Evolutionary conservation across 495 filamentous ascomycete genomes (phyloP), one percentile per base, ranked within the genome.

Genomic region (Oidiodendron maius): DNA sequence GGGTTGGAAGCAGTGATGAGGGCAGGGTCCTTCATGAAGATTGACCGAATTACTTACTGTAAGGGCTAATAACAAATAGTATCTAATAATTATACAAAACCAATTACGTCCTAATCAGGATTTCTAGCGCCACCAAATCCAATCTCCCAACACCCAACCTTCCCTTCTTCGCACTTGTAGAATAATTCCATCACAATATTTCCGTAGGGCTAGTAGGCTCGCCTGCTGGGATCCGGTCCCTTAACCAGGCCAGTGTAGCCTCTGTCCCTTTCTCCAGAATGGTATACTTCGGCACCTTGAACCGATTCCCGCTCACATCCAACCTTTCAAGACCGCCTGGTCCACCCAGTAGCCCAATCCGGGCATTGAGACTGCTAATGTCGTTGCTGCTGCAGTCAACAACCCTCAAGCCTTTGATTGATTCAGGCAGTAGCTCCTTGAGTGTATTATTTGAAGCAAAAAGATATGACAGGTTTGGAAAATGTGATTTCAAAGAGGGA

Each of bases 251-350:
- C 55, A 95, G 69, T n/a, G 89, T 77, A 15, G 86, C 82, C 59
- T 94, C 88, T 1, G 89, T 95, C 6, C 91, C 91, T 50, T 90
- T 87, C 46, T 89, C 86, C 47, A 97, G 67, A 12, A 95, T 75
- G 44, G 86, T 87, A 75, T 83, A 89, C 34, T 85, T 74, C n/a
- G 91, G 91, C 36, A 96, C 91, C 16, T 86, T 68, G 63, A 96
- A 95, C 22, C 72, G 73, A 62, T 95, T 96, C 8, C 87, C 87
- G 17, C 77, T 81, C 15, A 95, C 82, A 38, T 89, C 51, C 10
- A 80, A 48, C 44, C 59, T 61, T 58, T 75, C 68, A 15, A 79
- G 61, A 4, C 77, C 74, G 42, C 77, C 71, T 42, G 64, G 67
- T 34, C 80, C 71, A n/a, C 74, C 77, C 15, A 91, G 62, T 26